Evolutionary conservation across 176 grass and related monocot genomes (phyloP).

Genomic region (Aegilops longissima): DNA sequence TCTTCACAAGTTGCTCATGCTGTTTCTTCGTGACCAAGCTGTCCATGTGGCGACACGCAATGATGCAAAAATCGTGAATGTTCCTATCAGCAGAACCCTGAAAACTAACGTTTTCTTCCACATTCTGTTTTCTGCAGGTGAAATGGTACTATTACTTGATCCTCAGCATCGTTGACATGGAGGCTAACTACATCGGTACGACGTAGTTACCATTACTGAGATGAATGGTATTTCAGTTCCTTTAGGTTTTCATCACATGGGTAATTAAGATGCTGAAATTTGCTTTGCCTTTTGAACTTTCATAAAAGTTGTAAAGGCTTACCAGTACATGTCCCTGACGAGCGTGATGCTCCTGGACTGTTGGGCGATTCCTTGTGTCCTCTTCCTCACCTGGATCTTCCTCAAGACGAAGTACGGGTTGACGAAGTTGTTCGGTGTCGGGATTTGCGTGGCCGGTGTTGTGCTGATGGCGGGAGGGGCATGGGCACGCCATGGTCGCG

Average conservation of each 20-base stretch:
- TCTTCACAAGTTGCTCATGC: too few species aligned
- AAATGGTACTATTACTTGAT: slow-evolving; percentile 92
- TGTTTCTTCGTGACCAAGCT: background rate
- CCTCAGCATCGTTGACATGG: slow-evolving; percentile 77
- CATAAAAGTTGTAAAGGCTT: slow-evolving; percentile 78
- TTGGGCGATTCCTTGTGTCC: slow-evolving; percentile 85
- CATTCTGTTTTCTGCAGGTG: slow-evolving; percentile 41
- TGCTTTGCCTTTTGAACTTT: background rate
- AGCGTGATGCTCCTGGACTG: slow-evolving; percentile 96
- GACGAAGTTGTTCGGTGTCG: slow-evolving; percentile 67
- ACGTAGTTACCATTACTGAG: background rate
- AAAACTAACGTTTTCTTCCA: background rate
- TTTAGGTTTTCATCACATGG: background rate
- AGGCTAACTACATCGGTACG: slow-evolving; percentile 89
- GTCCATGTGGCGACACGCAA: background rate
- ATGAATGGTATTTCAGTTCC: background rate
- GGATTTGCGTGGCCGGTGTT: slow-evolving; percentile 63
- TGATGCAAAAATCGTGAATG: background rate
- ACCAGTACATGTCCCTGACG: slow-evolving; percentile 91
- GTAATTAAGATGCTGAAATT: background rate
- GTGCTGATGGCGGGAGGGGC: slow-evolving; percentile 61
- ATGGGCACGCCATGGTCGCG: too few species aligned
- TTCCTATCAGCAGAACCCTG: background rate
- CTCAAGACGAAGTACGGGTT: slow-evolving; percentile 77
- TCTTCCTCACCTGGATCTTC: slow-evolving; percentile 81